A percentile compares a stretch with the other conserved stretches of the same genome.
These are phyloP conservation scores for Chaetomiaceae sp. DNA, from an alignment of 2,329 filamentous ascomycete genomes.

Conservation along the genomic window DNA sequence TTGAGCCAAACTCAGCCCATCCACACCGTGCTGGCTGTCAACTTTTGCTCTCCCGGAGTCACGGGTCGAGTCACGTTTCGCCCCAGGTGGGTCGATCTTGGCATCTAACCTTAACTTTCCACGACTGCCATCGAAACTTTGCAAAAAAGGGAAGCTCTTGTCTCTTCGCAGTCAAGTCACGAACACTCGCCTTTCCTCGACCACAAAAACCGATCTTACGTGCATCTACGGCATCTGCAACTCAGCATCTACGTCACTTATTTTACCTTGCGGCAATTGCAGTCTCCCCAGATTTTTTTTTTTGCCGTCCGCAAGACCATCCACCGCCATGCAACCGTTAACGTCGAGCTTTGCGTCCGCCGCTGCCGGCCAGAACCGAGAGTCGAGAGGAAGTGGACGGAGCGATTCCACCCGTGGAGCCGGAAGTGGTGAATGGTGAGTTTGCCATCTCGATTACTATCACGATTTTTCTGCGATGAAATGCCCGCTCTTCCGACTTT, in stretches of 20 bases:
- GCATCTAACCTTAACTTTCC: constrained; percentile 25
- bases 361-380: constrained; percentile 69
- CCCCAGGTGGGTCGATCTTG: constrained; percentile 19
- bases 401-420: constrained; percentile 48
- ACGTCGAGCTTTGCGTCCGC: constrained; percentile 81
- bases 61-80: constrained; percentile 24
- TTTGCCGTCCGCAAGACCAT: background rate
- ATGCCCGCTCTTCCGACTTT: background rate
- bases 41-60: constrained; percentile 4
- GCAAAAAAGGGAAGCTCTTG: constrained; percentile 25
- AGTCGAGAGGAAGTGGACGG: constrained; percentile 53
- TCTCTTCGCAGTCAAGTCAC: constrained; percentile 13
- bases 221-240: background rate
- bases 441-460: constrained; percentile 22
- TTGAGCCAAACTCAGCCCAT: background rate
- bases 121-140: constrained; percentile 30
- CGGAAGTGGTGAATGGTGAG: constrained; percentile 69
- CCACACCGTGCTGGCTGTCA: constrained; percentile 8
- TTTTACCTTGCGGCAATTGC: constrained; percentile 14
- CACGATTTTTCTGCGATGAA: background rate
- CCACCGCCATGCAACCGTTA: constrained; percentile 59
- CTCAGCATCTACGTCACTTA: background rate
- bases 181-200: constrained; percentile 14
- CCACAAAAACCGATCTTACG: constrained; percentile 5
- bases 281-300: background rate